These are phyloP conservation scores for Vanderwaltozyma tropicalis DNA, from an alignment of 805 yeast species.

Conservation along the genomic window DNA sequence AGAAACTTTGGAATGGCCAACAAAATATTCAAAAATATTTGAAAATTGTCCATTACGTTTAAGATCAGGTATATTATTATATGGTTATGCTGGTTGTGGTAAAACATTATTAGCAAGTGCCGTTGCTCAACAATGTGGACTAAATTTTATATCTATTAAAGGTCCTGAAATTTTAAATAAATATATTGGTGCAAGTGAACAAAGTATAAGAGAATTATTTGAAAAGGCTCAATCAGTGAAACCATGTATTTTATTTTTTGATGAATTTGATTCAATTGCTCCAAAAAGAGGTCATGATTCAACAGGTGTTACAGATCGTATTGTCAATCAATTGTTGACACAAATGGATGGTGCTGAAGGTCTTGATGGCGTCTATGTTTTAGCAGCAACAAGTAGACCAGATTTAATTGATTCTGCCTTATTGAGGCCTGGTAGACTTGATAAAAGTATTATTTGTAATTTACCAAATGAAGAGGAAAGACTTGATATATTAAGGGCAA, in stretches of 20 bases:
- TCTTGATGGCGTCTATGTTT: slow-evolving; percentile 87
- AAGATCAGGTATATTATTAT: slow-evolving; percentile 79
- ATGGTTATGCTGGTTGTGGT: slow-evolving; percentile 98
- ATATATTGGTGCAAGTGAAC: slow-evolving; percentile 96
- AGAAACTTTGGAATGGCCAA: slow-evolving; percentile 96
- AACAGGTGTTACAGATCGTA: slow-evolving; percentile 95
- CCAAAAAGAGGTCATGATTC: slow-evolving; percentile 97
- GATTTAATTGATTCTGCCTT: slow-evolving; percentile 92
- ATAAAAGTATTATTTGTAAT: slow-evolving; percentile 83
- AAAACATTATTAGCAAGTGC: slow-evolving; percentile 90
- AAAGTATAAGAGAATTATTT: slow-evolving; percentile 83
- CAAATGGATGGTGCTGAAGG: slow-evolving; percentile 99
- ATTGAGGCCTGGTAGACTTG: slow-evolving; percentile 91
- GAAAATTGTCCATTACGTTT: slow-evolving; percentile 76
- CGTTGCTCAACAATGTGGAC: slow-evolving; percentile 85
- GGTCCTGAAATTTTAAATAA: slow-evolving; percentile 94
- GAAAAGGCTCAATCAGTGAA: slow-evolving; percentile 92
- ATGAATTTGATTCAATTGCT: slow-evolving; percentile 93
- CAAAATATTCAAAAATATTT: slow-evolving; percentile 92
- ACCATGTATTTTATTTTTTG: slow-evolving; percentile 87
- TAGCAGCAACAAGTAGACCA: slow-evolving; percentile 94
- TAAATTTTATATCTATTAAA: slow-evolving; percentile 84
- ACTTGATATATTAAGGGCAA: slow-evolving; percentile 47
- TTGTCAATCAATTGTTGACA: slow-evolving; percentile 91
- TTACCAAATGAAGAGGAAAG: slow-evolving; percentile 69